Conservation (phyloP, 176 grass and related monocot species). For the Oryza meridionalis region DNA sequence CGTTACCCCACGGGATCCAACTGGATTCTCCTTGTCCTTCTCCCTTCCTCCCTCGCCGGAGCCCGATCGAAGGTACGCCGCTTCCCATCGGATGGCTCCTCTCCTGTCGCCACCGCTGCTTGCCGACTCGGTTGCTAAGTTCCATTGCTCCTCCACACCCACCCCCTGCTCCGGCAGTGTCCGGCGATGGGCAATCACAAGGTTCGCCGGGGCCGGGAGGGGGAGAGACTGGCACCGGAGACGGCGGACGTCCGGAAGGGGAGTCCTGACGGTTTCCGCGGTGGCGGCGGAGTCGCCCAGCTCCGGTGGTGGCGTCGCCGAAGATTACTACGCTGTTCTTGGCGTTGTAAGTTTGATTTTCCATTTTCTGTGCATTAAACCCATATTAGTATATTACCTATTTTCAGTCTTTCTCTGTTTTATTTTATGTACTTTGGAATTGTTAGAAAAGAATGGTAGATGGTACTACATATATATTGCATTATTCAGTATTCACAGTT, state of each 20-base stretch:
- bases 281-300: slow-evolving; percentile 48
- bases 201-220: slow-evolving; percentile 25
- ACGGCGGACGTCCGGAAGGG: slow-evolving; percentile 34
- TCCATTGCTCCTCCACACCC: slow-evolving; percentile 43
- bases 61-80: slow-evolving; percentile 11
- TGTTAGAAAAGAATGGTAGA: background rate
- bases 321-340: slow-evolving; percentile 91
- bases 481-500: background rate
- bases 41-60: slow-evolving; percentile 16
- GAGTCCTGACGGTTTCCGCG: slow-evolving; percentile 40
- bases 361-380: background rate
- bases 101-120: slow-evolving; percentile 49
- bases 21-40: background rate
- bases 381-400: background rate
- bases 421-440: background rate
- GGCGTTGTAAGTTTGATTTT: slow-evolving; percentile 58
- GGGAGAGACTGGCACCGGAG: slow-evolving; percentile 9
- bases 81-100: slow-evolving; percentile 25
- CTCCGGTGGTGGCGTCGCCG: slow-evolving; percentile 55
- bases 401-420: background rate
- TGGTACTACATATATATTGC: background rate
- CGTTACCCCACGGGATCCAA: slow-evolving; percentile 31
- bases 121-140: slow-evolving; percentile 43
- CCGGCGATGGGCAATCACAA: slow-evolving; percentile 34
- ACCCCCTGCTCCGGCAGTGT: slow-evolving; percentile 43